Percentiles rank a stretch among this genome's conserved stretches.
Evolutionary conservation across 1,284 basidiomycete species (phyloP).

Genomic region (Sanguinoderma infundibulare): DNA sequence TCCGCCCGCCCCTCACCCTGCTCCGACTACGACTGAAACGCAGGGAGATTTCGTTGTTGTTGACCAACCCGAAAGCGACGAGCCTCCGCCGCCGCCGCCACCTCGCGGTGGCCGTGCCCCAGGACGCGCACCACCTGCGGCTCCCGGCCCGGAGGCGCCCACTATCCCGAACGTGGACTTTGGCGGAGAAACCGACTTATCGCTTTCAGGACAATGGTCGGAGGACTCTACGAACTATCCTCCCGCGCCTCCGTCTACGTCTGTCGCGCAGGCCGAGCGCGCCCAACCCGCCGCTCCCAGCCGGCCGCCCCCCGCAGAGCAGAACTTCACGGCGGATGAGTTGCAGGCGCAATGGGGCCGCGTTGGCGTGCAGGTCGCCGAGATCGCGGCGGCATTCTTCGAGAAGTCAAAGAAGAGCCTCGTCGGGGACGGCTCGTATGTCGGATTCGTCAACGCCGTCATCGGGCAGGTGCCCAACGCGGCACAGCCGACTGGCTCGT

Average conservation of each 20-base stretch:
- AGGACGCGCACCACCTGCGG: constrained; percentile 37
- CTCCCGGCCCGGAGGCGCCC: constrained; percentile 18
- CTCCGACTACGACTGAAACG: constrained; percentile 45
- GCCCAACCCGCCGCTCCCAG: constrained; percentile 9
- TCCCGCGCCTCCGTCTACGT: constrained; percentile 20
- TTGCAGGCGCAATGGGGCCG: constrained; percentile 73
- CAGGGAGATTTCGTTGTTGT: constrained; percentile 34
- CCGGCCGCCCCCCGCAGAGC: constrained; percentile 30
- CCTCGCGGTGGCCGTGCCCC: constrained; percentile 44
- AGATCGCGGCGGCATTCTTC: constrained; percentile 67
- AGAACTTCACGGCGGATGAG: constrained; percentile 57
- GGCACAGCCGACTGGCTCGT: constrained; percentile 36
- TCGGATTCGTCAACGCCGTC: constrained; percentile 75
- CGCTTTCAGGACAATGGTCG: constrained; percentile 46
- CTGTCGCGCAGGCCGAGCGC: constrained; percentile 4
- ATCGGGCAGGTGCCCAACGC: constrained; percentile 65
- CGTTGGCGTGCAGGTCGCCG: constrained; percentile 76
- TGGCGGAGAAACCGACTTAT: constrained; percentile 43
- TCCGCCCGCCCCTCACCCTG: constrained; percentile 35
- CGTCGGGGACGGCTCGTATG: constrained; percentile 83
- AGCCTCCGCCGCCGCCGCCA: constrained; percentile 50
- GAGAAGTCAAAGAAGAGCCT: constrained; percentile 78
- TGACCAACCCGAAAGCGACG: constrained; percentile 30
- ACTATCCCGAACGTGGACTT: constrained; percentile 39
- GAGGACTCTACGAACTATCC: constrained; percentile 50